These are phyloP conservation scores for Mentha longifolia DNA, from an alignment of 257 asterid genomes.

Conservation along the genomic window DNA sequence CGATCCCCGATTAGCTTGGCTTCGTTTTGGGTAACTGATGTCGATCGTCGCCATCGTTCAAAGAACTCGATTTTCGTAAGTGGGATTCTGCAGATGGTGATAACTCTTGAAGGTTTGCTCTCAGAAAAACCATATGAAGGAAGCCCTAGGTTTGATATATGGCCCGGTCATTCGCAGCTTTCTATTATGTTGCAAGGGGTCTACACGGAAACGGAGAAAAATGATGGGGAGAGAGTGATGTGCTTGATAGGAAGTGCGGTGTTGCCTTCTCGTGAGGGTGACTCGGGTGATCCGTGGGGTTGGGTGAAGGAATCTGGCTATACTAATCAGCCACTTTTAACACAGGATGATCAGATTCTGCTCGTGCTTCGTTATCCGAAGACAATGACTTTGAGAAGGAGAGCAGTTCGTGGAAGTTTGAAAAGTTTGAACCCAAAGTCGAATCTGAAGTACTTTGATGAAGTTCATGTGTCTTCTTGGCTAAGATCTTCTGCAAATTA, in stretches of 20 bases:
- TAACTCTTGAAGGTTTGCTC: constrained; percentile 62
- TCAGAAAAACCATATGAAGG: constrained; percentile 54
- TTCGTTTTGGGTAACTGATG: constrained; percentile 85
- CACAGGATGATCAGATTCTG: constrained; percentile 73
- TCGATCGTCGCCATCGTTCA: constrained; percentile 50
- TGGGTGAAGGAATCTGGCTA: constrained; percentile 75
- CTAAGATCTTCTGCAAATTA: constrained; percentile 53
- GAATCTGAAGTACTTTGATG: constrained; percentile 64
- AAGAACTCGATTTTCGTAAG: constrained; percentile 58
- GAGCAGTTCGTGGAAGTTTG: constrained; percentile 71
- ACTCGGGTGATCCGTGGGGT: constrained; percentile 63
- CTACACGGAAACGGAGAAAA: constrained; percentile 59
- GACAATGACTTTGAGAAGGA: constrained; percentile 49
- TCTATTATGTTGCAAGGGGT: constrained; percentile 70
- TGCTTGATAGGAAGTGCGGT: constrained; percentile 76
- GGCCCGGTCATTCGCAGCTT: constrained; percentile 83
- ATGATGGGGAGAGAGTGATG: constrained; percentile 72
- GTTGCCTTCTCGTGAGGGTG: constrained; percentile 70
- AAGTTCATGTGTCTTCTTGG: constrained; percentile 69
- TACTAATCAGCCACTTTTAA: constrained; percentile 66
- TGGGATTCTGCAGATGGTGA: constrained; percentile 66
- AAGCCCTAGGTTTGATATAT: constrained; percentile 61
- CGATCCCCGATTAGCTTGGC: constrained; percentile 55
- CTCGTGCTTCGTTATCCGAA: constrained; percentile 76
- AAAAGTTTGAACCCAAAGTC: constrained; percentile 68